phyloP scores from a whole-genome alignment of 225 moss, liverwort and hornwort species.

The Marchantia paleacea region DNA sequence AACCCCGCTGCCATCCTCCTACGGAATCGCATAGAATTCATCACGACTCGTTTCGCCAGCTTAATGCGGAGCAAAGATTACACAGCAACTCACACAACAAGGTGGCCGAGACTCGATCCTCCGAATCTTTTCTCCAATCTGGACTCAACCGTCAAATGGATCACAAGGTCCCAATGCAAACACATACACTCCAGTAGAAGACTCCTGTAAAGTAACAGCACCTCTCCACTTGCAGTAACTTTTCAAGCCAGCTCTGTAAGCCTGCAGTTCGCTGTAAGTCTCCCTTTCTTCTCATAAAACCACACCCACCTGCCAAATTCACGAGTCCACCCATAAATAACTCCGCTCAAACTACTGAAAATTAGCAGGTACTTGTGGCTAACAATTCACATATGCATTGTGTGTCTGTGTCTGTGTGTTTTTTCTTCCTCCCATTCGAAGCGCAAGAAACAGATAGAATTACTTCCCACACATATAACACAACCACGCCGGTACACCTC shows the following conservation, averaged over 20 bases:
- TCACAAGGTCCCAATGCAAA: background rate
- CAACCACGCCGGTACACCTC: background rate
- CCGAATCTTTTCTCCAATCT: background rate
- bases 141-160: background rate
- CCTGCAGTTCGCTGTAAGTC: background rate
- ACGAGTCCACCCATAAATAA: constrained; percentile 5
- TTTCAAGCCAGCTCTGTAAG: background rate
- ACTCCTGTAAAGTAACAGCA: background rate
- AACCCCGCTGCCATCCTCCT: background rate
- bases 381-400: background rate
- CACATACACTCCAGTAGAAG: background rate
- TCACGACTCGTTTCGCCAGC: background rate
- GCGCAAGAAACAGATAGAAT: background rate
- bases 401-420: no score
- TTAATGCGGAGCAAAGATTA: background rate
- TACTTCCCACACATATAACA: background rate
- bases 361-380: background rate
- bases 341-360: background rate
- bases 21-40: background rate
- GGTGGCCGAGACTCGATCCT: background rate
- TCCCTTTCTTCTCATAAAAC: background rate
- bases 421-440: background rate
- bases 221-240: background rate
- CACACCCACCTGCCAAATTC: constrained; percentile 1
- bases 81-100: background rate